Conservation (phyloP, 208 protist species). For the Blastocrithidia nonstop region DNA sequence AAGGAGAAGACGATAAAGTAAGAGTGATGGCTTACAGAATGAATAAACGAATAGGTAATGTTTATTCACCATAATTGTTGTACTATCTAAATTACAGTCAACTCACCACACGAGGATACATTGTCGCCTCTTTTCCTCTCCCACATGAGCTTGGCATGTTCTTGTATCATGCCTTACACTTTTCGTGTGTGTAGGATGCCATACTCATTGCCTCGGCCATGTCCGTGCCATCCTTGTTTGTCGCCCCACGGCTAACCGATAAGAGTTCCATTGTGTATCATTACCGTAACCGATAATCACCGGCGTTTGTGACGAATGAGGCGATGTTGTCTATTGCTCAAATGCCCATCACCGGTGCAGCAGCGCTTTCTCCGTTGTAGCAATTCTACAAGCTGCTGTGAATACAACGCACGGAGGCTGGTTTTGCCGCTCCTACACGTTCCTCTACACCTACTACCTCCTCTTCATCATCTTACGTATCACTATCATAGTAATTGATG, state of each 20-base stretch:
- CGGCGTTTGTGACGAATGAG: slow-evolving; percentile 4
- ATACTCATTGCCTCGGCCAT: slow-evolving; percentile 58
- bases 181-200: slow-evolving; percentile 58
- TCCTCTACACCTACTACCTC: too few species aligned
- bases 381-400: slow-evolving; percentile 10
- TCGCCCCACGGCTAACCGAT: slow-evolving; percentile 11
- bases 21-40: too few species aligned
- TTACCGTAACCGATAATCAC: not conserved
- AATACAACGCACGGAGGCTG: slow-evolving; percentile 17
- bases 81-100: slow-evolving; percentile 8
- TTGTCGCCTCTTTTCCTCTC: slow-evolving; percentile 44
- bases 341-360: slow-evolving; percentile 2
- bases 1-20: too few species aligned
- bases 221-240: slow-evolving; percentile 41
- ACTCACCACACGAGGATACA: slow-evolving; percentile 29
- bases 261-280: slow-evolving; percentile 4
- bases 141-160: slow-evolving; percentile 36
- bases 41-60: too few species aligned
- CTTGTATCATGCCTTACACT: slow-evolving; percentile 44
- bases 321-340: too few species aligned
- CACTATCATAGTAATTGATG: too few species aligned
- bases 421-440: too few species aligned
- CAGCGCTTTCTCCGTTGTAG: slow-evolving; percentile 22
- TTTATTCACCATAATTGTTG: not conserved
- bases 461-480: too few species aligned